Conservation (phyloP, 805 yeast species). For the Kluyveromyces lactis region DNA sequence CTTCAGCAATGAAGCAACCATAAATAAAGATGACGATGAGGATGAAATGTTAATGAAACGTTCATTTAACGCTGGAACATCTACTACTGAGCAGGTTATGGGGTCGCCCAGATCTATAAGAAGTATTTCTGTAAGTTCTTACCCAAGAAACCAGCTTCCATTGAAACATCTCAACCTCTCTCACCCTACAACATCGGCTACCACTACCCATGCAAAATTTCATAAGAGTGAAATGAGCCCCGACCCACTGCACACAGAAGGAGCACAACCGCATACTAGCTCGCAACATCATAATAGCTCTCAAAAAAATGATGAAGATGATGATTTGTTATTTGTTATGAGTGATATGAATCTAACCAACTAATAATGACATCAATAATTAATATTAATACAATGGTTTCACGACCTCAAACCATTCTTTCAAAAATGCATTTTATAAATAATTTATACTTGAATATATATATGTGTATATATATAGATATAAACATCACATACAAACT, state of each 20-base stretch:
- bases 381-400: too few species aligned
- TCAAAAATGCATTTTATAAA: background rate
- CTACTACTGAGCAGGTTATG: constrained; percentile 7
- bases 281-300: constrained; percentile 3
- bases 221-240: constrained; percentile 13
- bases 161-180: constrained; percentile 23
- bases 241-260: constrained; percentile 1
- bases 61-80: constrained; percentile 2
- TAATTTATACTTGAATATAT: background rate
- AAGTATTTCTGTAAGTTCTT: constrained; percentile 20
- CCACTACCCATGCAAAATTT: constrained; percentile 28
- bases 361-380: background rate
- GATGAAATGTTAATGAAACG: constrained; percentile 15
- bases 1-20: background rate
- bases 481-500: too few species aligned
- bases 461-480: too few species aligned
- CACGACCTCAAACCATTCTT: too few species aligned
- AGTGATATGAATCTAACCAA: constrained; percentile 56
- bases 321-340: constrained; percentile 61
- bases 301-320: constrained; percentile 45
- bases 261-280: background rate
- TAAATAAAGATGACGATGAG: constrained; percentile 7
- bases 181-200: constrained; percentile 25
- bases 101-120: constrained; percentile 24
- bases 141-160: constrained; percentile 17